A percentile compares a stretch with the other conserved stretches of the same genome.
Conservation (phyloP, 148 eudicot species). For the Arctostaphylos glauca region DNA sequence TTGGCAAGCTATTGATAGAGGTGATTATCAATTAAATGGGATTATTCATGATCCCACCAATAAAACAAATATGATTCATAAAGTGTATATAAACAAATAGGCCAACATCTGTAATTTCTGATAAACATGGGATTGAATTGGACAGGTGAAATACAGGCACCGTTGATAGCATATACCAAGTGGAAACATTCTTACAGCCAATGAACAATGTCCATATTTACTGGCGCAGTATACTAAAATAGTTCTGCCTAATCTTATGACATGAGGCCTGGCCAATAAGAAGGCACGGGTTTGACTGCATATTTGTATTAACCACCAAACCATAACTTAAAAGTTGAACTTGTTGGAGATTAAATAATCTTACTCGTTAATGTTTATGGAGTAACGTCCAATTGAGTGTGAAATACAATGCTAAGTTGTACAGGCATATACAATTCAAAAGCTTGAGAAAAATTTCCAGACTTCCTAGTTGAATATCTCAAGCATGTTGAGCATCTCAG, state of each 20-base stretch:
- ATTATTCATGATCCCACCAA: neutral
- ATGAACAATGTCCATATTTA: neutral
- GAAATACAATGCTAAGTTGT: too few relatives aligned
- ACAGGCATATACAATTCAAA: too few relatives aligned
- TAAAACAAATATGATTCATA: neutral
- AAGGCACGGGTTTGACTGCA: neutral
- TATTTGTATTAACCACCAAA: neutral
- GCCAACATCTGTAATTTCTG: neutral
- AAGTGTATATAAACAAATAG: neutral
- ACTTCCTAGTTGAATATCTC: neutral
- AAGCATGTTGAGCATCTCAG: neutral
- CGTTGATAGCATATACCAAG: neutral
- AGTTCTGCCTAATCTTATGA: neutral
- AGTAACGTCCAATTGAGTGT: neutral
- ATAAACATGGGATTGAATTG: neutral
- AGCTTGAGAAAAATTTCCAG: neutral
- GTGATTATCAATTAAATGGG: neutral
- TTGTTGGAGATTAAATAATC: neutral
- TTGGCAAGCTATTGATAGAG: slow-evolving; percentile 3
- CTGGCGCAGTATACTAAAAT: neutral
- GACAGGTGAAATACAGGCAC: neutral
- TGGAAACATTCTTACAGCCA: neutral
- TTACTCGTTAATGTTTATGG: neutral
- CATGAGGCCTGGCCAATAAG: neutral
- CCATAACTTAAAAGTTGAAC: neutral